These are phyloP conservation scores for Cladobotryum protrusum DNA, from an alignment of 2,329 filamentous ascomycete species.

Conservation along the genomic window DNA sequence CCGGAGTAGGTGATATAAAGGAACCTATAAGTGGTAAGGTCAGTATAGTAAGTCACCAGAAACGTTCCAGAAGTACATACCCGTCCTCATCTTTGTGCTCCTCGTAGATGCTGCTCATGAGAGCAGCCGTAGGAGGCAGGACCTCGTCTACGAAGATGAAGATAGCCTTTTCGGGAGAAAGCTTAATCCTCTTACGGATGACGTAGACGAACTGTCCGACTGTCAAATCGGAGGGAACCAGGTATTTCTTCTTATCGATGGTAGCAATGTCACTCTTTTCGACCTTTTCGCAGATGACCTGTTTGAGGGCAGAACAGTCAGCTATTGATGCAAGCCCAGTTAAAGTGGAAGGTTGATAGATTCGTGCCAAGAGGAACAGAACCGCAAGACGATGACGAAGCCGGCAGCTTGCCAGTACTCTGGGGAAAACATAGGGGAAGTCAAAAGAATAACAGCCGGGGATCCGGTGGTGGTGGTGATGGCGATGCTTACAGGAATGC, in stretches of 20 bases:
- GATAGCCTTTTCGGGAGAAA: conserved; percentile 98
- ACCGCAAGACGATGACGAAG: not conserved
- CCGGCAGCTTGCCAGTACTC: not conserved
- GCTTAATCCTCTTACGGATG: conserved; percentile 99
- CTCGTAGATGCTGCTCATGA: conserved; percentile 99
- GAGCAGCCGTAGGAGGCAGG: conserved; percentile 86
- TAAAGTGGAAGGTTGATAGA: not conserved
- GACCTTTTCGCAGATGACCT: conserved; percentile 99
- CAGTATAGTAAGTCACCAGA: not conserved
- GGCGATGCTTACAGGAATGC: conserved; percentile 76
- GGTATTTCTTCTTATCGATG: conserved; percentile 99
- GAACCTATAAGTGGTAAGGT: conserved; percentile 52
- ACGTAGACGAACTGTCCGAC: conserved; percentile 99
- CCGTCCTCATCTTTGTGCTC: conserved; percentile 88
- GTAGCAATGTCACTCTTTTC: conserved; percentile 99
- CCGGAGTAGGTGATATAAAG: conserved; percentile 99
- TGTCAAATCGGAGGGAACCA: conserved; percentile 94
- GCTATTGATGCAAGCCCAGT: not conserved
- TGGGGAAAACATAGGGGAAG: not conserved
- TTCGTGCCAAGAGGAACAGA: too few species aligned
- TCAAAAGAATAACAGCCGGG: not conserved
- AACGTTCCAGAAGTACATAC: conserved; percentile 33
- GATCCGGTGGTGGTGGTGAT: not conserved
- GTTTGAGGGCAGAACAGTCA: conserved; percentile 8
- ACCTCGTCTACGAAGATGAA: conserved; percentile 99